Evolutionary conservation across 108 stramenopile genomes (phyloP), one percentile per base, ranked within the genome.

Genomic region (Skeletonema costatum): DNA sequence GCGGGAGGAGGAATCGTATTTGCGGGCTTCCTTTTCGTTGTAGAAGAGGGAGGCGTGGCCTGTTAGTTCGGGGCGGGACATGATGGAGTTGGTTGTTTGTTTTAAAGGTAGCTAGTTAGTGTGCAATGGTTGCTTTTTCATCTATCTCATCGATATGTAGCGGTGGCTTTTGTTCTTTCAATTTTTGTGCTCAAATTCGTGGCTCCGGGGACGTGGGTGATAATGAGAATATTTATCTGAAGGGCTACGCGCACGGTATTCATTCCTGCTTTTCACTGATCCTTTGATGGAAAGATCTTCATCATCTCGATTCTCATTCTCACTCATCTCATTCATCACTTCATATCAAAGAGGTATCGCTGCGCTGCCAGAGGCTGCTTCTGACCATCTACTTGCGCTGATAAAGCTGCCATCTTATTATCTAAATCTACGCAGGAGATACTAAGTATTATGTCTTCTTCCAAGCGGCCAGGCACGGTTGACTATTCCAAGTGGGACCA

Each of bases 1-100:
- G 64, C 99, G 99, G 6, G 89, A 90, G 73, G 85, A 92, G 13
- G 90, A 91, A 80, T 97, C 91, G 76, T 99, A 99, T 77, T 98
- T 99, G n/a, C 88, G 74, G 2, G 98, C 97, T 83, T 98, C 97
- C 71, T 85, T 93, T 71, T 87, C 93, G 79, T 97, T 93, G 90
- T 97, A 97, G 76, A 94, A 97, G 60, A 89, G 71, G 29, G 94
- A 88, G 71, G 97, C 94, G 50, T 92, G 92, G 36, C 92, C 93
- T 39, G 94, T 92, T 35, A 89, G 83, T 84, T 97, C 97, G 16
- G 97, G 97, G 10, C 97, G 94, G 11, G 94, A 96, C 96, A 96
- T 96, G 56, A 25, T 46, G 44, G 16, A 44, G 1, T 35, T 5
- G 1, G 5, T 39, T 56, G 17, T 44, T 44, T 46, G 16, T 46